These are phyloP conservation scores for Exobasidium cylindrosporum DNA, from an alignment of 1,284 basidiomycete species.

Conservation along the genomic window DNA sequence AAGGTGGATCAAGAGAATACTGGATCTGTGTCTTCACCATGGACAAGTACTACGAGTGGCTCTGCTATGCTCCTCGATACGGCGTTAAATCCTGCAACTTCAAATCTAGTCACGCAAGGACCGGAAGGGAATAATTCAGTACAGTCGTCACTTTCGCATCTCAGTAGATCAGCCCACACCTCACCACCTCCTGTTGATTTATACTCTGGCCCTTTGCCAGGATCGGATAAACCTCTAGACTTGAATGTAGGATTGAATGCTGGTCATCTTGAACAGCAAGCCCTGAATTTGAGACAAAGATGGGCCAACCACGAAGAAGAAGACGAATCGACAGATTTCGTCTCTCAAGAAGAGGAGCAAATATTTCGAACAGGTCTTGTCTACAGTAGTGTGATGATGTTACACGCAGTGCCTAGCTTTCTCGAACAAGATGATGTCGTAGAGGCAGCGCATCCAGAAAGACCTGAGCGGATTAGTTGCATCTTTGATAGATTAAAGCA, in stretches of 20 bases:
- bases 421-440: conserved; percentile 56
- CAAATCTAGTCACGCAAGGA: neutral
- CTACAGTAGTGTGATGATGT: conserved; percentile 81
- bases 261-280: neutral
- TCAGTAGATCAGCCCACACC: too few relatives aligned
- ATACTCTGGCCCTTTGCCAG: neutral
- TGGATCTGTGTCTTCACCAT: neutral
- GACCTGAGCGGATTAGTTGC: conserved; percentile 77
- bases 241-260: neutral
- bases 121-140: neutral
- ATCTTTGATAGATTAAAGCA: conserved; percentile 70
- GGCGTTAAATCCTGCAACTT: neutral
- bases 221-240: neutral
- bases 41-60: neutral
- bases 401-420: conserved; percentile 62
- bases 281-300: neutral
- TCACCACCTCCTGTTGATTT: neutral
- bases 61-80: neutral
- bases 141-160: neutral
- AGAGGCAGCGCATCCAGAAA: conserved; percentile 71
- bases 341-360: neutral
- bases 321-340: neutral
- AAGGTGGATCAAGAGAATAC: too few relatives aligned
- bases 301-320: neutral
- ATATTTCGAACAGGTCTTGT: conserved; percentile 67